Base-by-base conservation (phyloP, 2,329 filamentous ascomycete genomes). In the Chaetomium strumarium region DNA sequence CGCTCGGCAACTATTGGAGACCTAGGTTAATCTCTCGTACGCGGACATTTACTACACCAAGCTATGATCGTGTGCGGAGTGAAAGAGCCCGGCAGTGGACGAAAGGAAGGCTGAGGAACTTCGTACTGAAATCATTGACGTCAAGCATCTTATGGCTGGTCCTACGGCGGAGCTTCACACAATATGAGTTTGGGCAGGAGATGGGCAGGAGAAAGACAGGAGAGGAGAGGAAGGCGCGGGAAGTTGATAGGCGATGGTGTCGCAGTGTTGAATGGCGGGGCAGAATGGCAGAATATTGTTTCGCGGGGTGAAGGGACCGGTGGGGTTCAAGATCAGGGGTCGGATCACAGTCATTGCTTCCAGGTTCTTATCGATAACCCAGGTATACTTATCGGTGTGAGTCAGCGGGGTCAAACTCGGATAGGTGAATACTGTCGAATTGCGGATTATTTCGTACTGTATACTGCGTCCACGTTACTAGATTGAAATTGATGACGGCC, bases 91-190 rank as follows among this genome's bases (percentile, higher is more conserved):
- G 36, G 29, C 29, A 30, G n/a, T 14, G 24, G 17, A 34, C n/a
- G 9, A 39, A 30, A n/a, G 40, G 7, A 33, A 44, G 39, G 31
- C 3, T 6, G 16, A 37, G 33, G 46, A 24, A 12, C 2, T 38
- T 17, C 58, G 38, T 62, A 62, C 60, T 85, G 68, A 92, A 90
- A 67, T 91, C 87, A 62, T 80, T 77, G 51, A 90, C 77, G 74
- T 91, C 88, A 61, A 90, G 77, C 86, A 90, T 90, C 33, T 57
- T 71, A n/a, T n/a, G 57, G 19, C 38, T 42, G 37, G 14, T 55
- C 10, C 31, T 34, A 11, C 13, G 31, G 17, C 43, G 13, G 38
- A 16, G 10, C 33, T 44, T 52, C 17, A 12, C n/a, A n/a, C 13
- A 8, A 29, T 17, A 10, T 17, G n/a, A n/a, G n/a, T n/a, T n/a